phyloP scores from a whole-genome alignment of 495 filamentous ascomycete genomes.

The Daldinia decipiens region DNA sequence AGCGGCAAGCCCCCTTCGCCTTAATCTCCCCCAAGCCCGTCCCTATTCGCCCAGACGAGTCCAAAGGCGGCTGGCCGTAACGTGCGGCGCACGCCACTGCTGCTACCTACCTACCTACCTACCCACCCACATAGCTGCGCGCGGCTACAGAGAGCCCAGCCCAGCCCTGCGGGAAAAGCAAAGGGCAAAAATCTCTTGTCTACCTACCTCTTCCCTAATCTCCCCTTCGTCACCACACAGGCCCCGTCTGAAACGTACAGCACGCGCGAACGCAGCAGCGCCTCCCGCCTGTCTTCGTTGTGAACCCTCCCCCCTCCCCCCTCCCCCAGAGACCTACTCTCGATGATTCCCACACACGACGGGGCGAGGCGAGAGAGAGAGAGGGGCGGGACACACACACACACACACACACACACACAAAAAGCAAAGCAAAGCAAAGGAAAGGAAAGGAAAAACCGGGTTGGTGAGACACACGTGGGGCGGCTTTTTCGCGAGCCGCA shows the following conservation, averaged over 20 bases:
- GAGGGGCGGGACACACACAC: too few species aligned
- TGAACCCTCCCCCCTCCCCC: neutral
- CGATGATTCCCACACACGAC: constrained; percentile 27
- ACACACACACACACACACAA: too few species aligned
- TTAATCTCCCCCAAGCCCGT: neutral
- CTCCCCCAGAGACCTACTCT: constrained; percentile 22
- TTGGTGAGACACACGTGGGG: constrained; percentile 25
- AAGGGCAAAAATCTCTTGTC: constrained; percentile 20
- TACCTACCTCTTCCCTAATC: neutral
- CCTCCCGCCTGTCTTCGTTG: constrained; percentile 27
- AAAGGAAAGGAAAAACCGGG: constrained; percentile 8
- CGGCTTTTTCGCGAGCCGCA: constrained; percentile 24
- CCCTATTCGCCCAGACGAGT: constrained; percentile 10
- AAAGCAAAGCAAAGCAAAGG: neutral
- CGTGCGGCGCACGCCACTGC: constrained; percentile 7
- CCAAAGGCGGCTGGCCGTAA: constrained; percentile 14
- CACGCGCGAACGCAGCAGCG: constrained; percentile 16
- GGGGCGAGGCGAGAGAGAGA: neutral
- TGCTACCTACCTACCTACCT: constrained; percentile 1
- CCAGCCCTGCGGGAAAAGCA: constrained; percentile 14
- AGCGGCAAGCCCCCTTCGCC: neutral
- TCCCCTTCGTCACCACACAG: constrained; percentile 14
- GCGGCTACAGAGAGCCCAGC: constrained; percentile 9
- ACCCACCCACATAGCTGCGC: too few species aligned
- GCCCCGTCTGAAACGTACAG: constrained; percentile 31